A percentile compares a stretch with the other conserved stretches of the same genome.
These are phyloP conservation scores for Lagenaria siceraria DNA, from an alignment of 306 rosid genomes.

Conservation along the genomic window DNA sequence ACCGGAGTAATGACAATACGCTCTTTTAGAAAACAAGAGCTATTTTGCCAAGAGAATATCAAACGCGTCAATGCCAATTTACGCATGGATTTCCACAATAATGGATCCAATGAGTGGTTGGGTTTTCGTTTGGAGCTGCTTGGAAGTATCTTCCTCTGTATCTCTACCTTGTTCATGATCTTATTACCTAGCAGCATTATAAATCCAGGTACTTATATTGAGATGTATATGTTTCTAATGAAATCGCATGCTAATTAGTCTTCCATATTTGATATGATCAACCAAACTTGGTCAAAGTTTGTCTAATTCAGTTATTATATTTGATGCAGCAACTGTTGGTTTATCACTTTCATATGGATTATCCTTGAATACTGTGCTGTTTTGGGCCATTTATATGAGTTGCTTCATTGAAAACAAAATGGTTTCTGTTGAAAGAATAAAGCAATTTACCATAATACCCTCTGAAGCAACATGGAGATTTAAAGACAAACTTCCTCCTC, in stretches of 20 bases:
- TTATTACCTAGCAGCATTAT: conserved; percentile 66
- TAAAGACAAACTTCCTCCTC: conserved; percentile 51
- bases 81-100: conserved; percentile 90
- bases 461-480: conserved; percentile 71
- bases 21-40: conserved; percentile 41
- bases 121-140: conserved; percentile 84
- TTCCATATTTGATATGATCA: neutral
- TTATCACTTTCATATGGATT: conserved; percentile 82
- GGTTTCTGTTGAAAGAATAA: conserved; percentile 97
- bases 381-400: conserved; percentile 72
- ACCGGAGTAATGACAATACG: conserved; percentile 89
- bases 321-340: conserved; percentile 66
- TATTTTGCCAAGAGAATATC: conserved; percentile 47
- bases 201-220: conserved; percentile 58
- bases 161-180: conserved; percentile 80
- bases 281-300: neutral
- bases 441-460: conserved; percentile 65
- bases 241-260: neutral
- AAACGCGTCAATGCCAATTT: conserved; percentile 60
- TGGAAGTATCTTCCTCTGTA: conserved; percentile 64
- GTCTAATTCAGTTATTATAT: conserved; percentile 1
- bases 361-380: conserved; percentile 61
- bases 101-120: conserved; percentile 85
- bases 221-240: neutral
- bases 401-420: conserved; percentile 81